Conservation (phyloP, 768 basidiomycete genomes). For the Mycena metata region DNA sequence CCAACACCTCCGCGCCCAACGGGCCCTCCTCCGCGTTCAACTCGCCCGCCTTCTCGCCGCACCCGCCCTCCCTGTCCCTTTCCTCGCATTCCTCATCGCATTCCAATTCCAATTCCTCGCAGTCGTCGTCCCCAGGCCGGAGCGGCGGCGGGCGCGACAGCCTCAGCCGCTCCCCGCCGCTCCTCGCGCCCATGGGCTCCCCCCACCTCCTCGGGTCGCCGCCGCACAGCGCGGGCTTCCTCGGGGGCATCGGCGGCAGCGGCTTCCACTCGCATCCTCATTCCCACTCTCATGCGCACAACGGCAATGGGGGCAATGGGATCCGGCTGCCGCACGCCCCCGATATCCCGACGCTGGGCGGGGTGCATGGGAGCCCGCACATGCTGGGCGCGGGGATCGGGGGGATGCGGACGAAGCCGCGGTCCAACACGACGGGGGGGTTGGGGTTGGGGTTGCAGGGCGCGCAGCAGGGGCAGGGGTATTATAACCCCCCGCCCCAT, state of each 20-base stretch:
- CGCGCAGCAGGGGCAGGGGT: neutral
- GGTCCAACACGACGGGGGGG: slow-evolving; percentile 37
- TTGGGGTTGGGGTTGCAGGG: slow-evolving; percentile 6
- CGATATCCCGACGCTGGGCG: slow-evolving; percentile 68
- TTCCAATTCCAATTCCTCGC: too few species aligned
- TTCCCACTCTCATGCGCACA: too few species aligned
- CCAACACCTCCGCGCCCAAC: slow-evolving; percentile 66
- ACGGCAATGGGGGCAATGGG: slow-evolving; percentile 60
- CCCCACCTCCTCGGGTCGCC: slow-evolving; percentile 26
- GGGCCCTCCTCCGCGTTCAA: slow-evolving; percentile 73
- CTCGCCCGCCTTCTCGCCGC: slow-evolving; percentile 59
- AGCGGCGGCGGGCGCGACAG: too few species aligned
- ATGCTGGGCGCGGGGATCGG: too few species aligned
- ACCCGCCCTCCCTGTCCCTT: slow-evolving; percentile 66
- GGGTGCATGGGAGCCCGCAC: neutral
- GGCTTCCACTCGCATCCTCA: slow-evolving; percentile 30
- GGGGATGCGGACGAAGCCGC: slow-evolving; percentile 35
- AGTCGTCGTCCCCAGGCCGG: too few species aligned
- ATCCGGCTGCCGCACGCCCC: slow-evolving; percentile 83
- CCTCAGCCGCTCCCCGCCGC: slow-evolving; percentile 23
- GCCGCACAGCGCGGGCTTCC: slow-evolving; percentile 25
- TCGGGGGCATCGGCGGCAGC: too few species aligned
- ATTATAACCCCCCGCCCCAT: neutral
- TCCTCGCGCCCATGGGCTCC: neutral
- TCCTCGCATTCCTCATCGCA: slow-evolving; percentile 41